phyloP scores from a whole-genome alignment of 2,329 filamentous ascomycete genomes.

The Colletotrichum cereale region DNA sequence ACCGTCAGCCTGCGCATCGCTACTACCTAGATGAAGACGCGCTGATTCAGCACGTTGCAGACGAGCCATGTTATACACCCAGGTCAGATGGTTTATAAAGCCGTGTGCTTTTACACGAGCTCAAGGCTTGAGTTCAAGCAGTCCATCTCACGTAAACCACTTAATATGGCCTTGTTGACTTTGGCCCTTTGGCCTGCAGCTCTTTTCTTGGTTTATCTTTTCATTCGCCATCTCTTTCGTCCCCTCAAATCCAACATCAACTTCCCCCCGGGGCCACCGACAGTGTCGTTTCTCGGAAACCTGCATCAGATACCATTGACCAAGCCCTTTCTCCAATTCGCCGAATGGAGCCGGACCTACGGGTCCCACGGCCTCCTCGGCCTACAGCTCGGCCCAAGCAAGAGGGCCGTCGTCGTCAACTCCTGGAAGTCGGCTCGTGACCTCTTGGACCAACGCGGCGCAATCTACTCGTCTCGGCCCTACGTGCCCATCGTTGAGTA shows the following conservation, averaged over 20 bases:
- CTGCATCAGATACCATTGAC: conserved; percentile 44
- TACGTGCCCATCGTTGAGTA: conserved; percentile 44
- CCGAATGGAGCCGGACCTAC: conserved; percentile 50
- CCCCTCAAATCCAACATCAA: background rate
- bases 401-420: conserved; percentile 50
- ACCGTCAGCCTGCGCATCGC: background rate
- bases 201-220: background rate
- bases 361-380: conserved; percentile 48
- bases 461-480: conserved; percentile 53
- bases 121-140: background rate
- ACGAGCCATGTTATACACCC: background rate
- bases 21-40: background rate
- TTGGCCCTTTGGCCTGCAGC: background rate
- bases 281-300: conserved; percentile 44
- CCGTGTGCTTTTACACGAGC: background rate
- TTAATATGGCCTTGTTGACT: background rate
- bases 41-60: conserved; percentile 11
- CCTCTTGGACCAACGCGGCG: conserved; percentile 53
- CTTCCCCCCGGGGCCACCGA: conserved; percentile 44
- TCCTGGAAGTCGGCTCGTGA: conserved; percentile 49
- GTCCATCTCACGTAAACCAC: too few species aligned
- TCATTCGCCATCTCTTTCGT: background rate
- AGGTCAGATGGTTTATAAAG: background rate
- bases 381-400: conserved; percentile 47
- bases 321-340: conserved; percentile 45